Evolutionary conservation across 352 stramenopile genomes (phyloP), one percentile per base, ranked within the genome.

Genomic region (Globisporangium uncinulatum): DNA sequence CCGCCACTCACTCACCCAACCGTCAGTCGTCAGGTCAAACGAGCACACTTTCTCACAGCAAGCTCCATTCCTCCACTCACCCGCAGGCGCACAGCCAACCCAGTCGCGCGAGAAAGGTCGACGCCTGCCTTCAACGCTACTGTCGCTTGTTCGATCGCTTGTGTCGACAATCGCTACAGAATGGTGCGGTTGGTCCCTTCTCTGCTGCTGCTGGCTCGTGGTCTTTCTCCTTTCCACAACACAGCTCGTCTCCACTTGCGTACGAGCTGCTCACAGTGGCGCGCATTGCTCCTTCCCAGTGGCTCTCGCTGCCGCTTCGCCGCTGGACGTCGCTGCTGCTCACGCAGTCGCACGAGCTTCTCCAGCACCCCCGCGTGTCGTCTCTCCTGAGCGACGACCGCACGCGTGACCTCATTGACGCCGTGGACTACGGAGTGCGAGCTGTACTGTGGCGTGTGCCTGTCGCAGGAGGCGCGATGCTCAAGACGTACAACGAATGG

Each of bases 401-500:
- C 43, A 55, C 41, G n/a, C 37, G 42, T 11, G 34, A 51, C 1
- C 39, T 64, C 19, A 49, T 44, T 4, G 2, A 10, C 56, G 11
- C 37, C 42, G 42, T 48, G 4, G 43, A 65, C 51, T 14, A 19
- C 19, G 32, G 13, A 32, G 52, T 51, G 9, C 52, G 53, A 19
- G 29, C 21, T 6, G 31, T 55, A 20, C 52, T 65, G 1, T 10
- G 34, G 2, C 19, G 48, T 37, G 51, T 63, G 15, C 57, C 56
- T 9, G 15, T 63, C 9, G 51, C 44, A 6, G 57, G 45, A 49
- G 42, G 31, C 29, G 31, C 46, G 21, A 65, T 60, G 53, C n/a
- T 65, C 3, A 42, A 54, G 46, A 65, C 36, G n/a, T 60, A 59
- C 41, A 60, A 29, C 17, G 44, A 51, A 1, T 65, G 59, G 59